Base-by-base conservation (phyloP, 495 filamentous ascomycete genomes). In the Penicilliopsis zonata region DNA sequence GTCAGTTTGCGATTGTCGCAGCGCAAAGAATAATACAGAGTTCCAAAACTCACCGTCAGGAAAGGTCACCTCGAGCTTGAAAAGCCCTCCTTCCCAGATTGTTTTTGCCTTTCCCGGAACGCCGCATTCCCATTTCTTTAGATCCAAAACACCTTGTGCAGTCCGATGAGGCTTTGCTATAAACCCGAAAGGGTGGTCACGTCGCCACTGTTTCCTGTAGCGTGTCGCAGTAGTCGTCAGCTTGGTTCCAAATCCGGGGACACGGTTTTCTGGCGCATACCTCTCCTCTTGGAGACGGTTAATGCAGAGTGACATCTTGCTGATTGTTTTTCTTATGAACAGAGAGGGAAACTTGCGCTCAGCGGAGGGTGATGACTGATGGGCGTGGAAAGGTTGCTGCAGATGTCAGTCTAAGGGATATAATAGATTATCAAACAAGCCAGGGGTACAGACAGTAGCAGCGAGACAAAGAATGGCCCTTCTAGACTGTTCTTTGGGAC, bases 131-230 rank as follows among this genome's bases (percentile, higher is more conserved):
- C 90, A 99, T 26, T 73, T 67, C 72, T 95, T 96, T 28, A 99
- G 56, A 47, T 99, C 92, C 17, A 96, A 66, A 1, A 83, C 76
- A 13, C 86, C 87, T 35, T 84, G 69, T 5, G 74, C 45, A 32
- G 76, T 88, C 43, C 86, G 81, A 32, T 79, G 55, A 2, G 92
- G 90, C 42, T 86, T 80, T 16, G 90, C 90, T 54, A 79, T 94
- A 68, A 99, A 99, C 23, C 92, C 92, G 46, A 96, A 99, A 0
- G 90, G 90, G 44, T 99, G 90, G 46, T 99, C 92, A 37, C 77
- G 77, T 28, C 90, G 76, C 90, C 90, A 99, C 57, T 92, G 85
- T 59, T 94, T 95, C 28, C 90, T 95, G 44, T 30, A 22, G 13
- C 5, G 18, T 37, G 12, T 26, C 13, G 29, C 9, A 12, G 15